A percentile compares a stretch with the other conserved stretches of the same genome.
phyloP scores from a whole-genome alignment of 495 filamentous ascomycete genomes.

The Apiosordaria backusii region DNA sequence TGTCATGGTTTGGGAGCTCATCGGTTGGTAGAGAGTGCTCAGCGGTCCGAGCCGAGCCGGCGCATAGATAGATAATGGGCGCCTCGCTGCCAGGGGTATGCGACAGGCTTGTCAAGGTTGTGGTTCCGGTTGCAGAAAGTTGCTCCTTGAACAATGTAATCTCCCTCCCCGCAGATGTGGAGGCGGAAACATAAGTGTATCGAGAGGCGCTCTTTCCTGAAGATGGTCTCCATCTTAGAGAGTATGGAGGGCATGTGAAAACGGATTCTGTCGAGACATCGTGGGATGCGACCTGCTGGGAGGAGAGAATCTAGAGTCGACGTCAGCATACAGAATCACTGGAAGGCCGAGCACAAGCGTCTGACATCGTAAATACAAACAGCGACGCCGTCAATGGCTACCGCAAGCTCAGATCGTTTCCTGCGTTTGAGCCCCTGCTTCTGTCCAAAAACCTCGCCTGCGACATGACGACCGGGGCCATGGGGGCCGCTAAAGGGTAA shows the following conservation, averaged over 20 bases:
- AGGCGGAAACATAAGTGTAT: slow-evolving; percentile 62
- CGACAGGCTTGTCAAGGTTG: slow-evolving; percentile 33
- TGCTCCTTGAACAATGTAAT: slow-evolving; percentile 58
- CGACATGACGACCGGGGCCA: slow-evolving; percentile 54
- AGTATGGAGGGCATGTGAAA: slow-evolving; percentile 74
- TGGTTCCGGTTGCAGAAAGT: slow-evolving; percentile 58
- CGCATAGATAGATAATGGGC: slow-evolving; percentile 30
- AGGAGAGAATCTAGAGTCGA: slow-evolving; percentile 63
- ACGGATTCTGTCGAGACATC: slow-evolving; percentile 75
- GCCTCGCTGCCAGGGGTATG: slow-evolving; percentile 19
- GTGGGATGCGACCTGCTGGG: slow-evolving; percentile 80
- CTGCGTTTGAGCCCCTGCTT: slow-evolving; percentile 70
- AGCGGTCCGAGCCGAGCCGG: slow-evolving; percentile 24
- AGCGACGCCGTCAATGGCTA: slow-evolving; percentile 86
- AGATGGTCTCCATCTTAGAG: slow-evolving; percentile 59
- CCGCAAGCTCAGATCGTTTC: slow-evolving; percentile 78
- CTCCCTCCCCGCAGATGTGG: slow-evolving; percentile 33
- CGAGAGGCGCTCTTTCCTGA: slow-evolving; percentile 54
- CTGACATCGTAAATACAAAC: slow-evolving; percentile 90
- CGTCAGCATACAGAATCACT: slow-evolving; percentile 20
- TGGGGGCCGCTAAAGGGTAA: slow-evolving; percentile 55
- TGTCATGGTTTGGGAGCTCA: slow-evolving; percentile 24
- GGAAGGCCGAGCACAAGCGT: background rate
- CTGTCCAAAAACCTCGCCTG: slow-evolving; percentile 67
- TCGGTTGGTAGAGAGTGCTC: slow-evolving; percentile 8